Evolutionary conservation across 164 flowering plant species (phyloP).

Genomic region (Piper betle): DNA sequence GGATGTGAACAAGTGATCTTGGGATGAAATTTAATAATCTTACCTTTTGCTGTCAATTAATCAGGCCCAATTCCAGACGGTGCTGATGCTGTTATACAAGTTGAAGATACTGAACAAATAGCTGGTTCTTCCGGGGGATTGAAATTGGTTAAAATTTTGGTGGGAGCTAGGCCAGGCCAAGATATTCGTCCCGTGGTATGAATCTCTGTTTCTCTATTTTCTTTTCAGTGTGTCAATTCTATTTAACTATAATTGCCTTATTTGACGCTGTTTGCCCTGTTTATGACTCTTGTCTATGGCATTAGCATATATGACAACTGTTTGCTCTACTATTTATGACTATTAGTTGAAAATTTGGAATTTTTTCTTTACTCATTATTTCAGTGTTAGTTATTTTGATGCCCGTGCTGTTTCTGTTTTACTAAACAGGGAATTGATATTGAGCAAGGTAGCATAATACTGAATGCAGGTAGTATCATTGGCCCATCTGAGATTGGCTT

Average conservation of each 20-base stretch:
- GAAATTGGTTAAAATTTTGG: slow-evolving; percentile 55
- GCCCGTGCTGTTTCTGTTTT: not conserved
- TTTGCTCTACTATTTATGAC: too few relatives aligned
- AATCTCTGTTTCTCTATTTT: not conserved
- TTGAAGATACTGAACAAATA: slow-evolving; percentile 69
- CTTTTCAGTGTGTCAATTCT: not conserved
- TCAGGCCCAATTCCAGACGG: slow-evolving; percentile 95
- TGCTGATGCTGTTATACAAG: slow-evolving; percentile 92
- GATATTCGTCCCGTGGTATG: slow-evolving; percentile 95
- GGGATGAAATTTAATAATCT: not conserved
- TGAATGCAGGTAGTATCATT: slow-evolving; percentile 60
- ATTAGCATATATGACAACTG: not conserved
- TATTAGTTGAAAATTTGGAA: not conserved
- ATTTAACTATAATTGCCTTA: too few relatives aligned
- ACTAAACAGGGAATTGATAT: slow-evolving; percentile 74
- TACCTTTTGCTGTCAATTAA: slow-evolving; percentile 1
- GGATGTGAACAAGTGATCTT: not conserved
- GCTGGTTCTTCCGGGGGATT: slow-evolving; percentile 20
- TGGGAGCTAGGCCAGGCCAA: slow-evolving; percentile 43
- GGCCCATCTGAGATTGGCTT: slow-evolving; percentile 82
- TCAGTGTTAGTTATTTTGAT: not conserved
- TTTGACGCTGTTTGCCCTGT: too few relatives aligned
- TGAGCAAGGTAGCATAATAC: slow-evolving; percentile 44
- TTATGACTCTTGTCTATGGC: too few relatives aligned
- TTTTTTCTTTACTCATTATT: not conserved